Evolutionary conservation across 129 eudicot genomes (phyloP).

Genomic region (Centrapalus pauciflorus): DNA sequence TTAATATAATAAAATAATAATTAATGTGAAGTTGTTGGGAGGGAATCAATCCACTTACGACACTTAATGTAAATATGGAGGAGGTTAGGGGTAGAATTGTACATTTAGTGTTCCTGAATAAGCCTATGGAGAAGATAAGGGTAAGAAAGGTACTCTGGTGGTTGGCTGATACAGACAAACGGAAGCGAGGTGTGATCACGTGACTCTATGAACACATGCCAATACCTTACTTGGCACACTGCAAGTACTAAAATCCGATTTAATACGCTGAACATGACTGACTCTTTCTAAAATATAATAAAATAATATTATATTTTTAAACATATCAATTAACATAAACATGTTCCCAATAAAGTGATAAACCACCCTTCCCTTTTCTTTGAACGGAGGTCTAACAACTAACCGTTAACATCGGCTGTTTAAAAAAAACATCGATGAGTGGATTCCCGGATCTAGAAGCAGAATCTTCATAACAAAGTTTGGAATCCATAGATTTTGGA

Average conservation of each 20-base stretch:
- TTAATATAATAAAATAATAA: not conserved
- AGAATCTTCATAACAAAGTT: too few species aligned
- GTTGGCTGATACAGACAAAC: not conserved
- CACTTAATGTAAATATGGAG: not conserved
- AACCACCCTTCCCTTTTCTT: too few species aligned
- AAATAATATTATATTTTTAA: too few species aligned
- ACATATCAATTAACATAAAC: too few species aligned
- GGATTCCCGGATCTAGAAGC: too few species aligned
- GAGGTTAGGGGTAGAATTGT: not conserved
- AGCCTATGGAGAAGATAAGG: not conserved
- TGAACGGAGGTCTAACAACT: too few species aligned
- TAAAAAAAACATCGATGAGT: too few species aligned
- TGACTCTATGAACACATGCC: constrained; percentile 5
- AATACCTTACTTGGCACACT: constrained; percentile 4
- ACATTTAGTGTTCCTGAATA: not conserved
- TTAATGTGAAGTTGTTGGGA: constrained; percentile 8
- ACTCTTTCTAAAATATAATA: too few species aligned
- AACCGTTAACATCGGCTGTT: too few species aligned
- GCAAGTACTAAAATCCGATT: constrained; percentile 9
- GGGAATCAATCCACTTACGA: not conserved
- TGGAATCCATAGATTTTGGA: too few species aligned
- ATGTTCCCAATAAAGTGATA: too few species aligned
- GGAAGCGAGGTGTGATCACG: not conserved
- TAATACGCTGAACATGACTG: too few species aligned
- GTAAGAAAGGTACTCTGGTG: not conserved